phyloP scores from a whole-genome alignment of 352 stramenopile species.

The Elongisporangium anandrum region DNA sequence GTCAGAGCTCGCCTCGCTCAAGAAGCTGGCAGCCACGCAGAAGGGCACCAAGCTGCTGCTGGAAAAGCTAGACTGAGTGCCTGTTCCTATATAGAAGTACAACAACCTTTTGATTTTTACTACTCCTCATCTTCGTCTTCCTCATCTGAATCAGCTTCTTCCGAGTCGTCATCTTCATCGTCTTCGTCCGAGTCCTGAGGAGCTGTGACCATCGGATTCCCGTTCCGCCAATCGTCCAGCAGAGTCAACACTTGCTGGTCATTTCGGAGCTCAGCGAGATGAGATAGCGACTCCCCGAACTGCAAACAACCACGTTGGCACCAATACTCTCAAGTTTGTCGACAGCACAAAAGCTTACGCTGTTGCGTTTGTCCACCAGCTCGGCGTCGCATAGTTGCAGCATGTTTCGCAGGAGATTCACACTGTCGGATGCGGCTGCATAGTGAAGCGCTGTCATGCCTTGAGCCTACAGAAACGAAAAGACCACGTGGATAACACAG shows the following conservation, averaged over 20 bases:
- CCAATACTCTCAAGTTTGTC: neutral
- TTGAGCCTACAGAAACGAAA: slow-evolving; percentile 32
- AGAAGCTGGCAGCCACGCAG: slow-evolving; percentile 53
- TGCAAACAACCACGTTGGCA: slow-evolving; percentile 7
- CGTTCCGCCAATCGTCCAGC: slow-evolving; percentile 35
- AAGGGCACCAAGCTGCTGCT: slow-evolving; percentile 81
- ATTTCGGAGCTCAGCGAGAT: slow-evolving; percentile 40
- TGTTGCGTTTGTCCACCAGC: slow-evolving; percentile 54
- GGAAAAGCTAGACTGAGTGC: slow-evolving; percentile 69
- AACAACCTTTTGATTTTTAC: slow-evolving; percentile 5
- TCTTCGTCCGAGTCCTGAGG: slow-evolving; percentile 11
- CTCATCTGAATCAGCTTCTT: slow-evolving; percentile 14
- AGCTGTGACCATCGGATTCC: slow-evolving; percentile 22
- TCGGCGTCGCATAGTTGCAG: slow-evolving; percentile 54
- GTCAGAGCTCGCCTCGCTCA: slow-evolving; percentile 42
- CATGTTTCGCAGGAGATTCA: slow-evolving; percentile 65
- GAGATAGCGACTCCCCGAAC: slow-evolving; percentile 52
- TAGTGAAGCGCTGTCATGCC: slow-evolving; percentile 74
- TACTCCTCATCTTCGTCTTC: slow-evolving; percentile 10
- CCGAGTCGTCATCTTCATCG: slow-evolving; percentile 11
- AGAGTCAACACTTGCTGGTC: slow-evolving; percentile 31
- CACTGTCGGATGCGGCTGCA: slow-evolving; percentile 39
- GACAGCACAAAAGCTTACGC: slow-evolving; percentile 19
- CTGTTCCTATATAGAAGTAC: slow-evolving; percentile 4
- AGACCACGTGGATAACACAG: neutral